These are phyloP conservation scores for Botrytis porri DNA, from an alignment of 2,329 filamentous ascomycete genomes.

Conservation along the genomic window DNA sequence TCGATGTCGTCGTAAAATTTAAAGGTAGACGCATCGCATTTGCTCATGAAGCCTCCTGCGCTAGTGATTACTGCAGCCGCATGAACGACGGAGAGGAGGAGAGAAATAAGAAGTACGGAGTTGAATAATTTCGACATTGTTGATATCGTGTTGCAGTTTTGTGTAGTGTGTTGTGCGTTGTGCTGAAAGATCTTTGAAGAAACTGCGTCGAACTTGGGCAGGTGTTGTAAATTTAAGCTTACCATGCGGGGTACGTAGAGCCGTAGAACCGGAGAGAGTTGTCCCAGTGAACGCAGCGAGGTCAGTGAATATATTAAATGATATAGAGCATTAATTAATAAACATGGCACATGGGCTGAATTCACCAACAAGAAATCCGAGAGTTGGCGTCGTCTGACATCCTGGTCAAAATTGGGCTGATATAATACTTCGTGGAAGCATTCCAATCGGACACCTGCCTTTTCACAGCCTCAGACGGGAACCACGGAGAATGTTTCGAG, in stretches of 20 bases:
- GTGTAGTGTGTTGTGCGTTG: background rate
- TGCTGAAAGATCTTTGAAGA: background rate
- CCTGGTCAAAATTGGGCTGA: constrained; percentile 4
- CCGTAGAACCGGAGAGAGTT: background rate
- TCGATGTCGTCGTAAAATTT: background rate
- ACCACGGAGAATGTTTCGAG: background rate
- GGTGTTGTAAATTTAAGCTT: background rate
- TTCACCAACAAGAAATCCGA: background rate
- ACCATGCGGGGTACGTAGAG: background rate
- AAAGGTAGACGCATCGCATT: constrained; percentile 5
- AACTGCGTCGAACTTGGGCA: background rate
- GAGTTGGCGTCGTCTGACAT: constrained; percentile 14
- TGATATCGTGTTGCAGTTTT: background rate
- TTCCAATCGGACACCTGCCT: background rate
- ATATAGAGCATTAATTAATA: background rate
- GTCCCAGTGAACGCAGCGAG: background rate
- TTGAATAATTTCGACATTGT: constrained; percentile 3
- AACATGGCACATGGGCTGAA: constrained; percentile 6
- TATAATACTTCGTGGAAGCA: background rate
- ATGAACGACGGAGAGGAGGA: background rate
- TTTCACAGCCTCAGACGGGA: constrained; percentile 10
- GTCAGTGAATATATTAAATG: background rate
- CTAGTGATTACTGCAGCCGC: background rate
- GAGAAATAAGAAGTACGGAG: background rate
- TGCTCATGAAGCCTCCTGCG: constrained; percentile 1